A percentile compares a stretch with the other conserved stretches of the same genome.
phyloP scores from a whole-genome alignment of 306 rosid species.

The Vigna mungo region DNA sequence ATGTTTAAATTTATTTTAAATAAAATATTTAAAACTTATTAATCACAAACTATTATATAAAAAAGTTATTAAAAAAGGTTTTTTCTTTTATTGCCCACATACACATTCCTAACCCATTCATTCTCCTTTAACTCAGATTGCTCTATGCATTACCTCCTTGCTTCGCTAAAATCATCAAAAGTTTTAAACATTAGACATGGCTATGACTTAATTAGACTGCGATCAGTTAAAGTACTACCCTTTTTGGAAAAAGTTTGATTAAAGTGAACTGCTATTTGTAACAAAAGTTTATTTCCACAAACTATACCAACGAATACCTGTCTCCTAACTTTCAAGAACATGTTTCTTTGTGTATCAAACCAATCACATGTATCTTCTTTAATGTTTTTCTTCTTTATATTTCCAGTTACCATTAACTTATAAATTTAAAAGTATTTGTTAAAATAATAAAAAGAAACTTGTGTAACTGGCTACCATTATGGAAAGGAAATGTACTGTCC shows the following conservation, averaged over 20 bases:
- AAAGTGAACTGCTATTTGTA: not conserved
- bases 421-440: too few species aligned
- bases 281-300: not conserved
- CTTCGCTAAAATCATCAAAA: not conserved
- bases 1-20: too few species aligned
- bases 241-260: not conserved
- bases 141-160: too few species aligned
- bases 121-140: not conserved
- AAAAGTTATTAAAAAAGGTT: too few species aligned
- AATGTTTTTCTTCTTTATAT: not conserved
- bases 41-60: too few species aligned
- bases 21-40: too few species aligned
- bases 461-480: not conserved
- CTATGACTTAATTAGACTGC: not conserved
- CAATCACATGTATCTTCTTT: not conserved
- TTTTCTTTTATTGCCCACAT: too few species aligned
- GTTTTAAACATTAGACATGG: not conserved
- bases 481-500: not conserved
- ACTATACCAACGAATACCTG: not conserved
- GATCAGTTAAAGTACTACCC: not conserved
- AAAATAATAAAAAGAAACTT: not conserved
- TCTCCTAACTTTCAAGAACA: not conserved
- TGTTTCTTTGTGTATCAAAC: not conserved
- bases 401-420: too few species aligned
- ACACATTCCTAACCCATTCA: slow-evolving; percentile 44